Base-by-base conservation (phyloP, 202 grass and related monocot species). In the Zoysia matrella region DNA sequence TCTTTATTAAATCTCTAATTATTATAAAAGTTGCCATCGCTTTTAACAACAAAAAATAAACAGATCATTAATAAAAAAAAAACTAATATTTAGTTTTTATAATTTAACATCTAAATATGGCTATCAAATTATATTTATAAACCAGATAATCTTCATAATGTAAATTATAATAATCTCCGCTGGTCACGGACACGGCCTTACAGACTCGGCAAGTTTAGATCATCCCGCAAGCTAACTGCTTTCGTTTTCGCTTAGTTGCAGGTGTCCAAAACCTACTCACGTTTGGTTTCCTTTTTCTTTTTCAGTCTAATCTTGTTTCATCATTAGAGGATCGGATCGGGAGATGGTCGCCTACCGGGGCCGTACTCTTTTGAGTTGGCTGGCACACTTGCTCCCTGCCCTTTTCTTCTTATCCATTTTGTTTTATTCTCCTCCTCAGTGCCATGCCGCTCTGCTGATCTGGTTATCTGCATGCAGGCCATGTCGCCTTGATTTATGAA, bases 351-450 rank as follows among this genome's bases (percentile, higher is more conserved):
- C 66, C 78, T 41, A 53, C 41, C 54, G 67, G 11, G 71, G 46
- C 22, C 54, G 44, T 6, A 8, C 30, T 72, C 67, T 81, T 76
- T 72, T 81, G 82, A 82, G 82, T 51, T 85, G 87, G 82, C 71
- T 7, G 65, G 56, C 58, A 61, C 16, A 7, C 69, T 4, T 49
- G 16, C 74, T 7, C 65, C 62, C 75, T 43, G 22, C 50, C 22
- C 22, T 22, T 47, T 6, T 66, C 77, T 81, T 88, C 84, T 81
- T 82, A 41, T 47, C 12, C 67, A 69, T 12, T 39, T 4, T 55
- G 52, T 58, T 76, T 57, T 39, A 36, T 63, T 53, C 40, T 3
- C 36, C 67, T 64, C 47, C 54, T 15, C n/a, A 45, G 52, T 64
- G 43, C 15, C 18, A 61, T 61, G 48, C n/a, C 8, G 47, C 12